Evolutionary conservation across 805 yeast species (phyloP).

Genomic region (Metschnikowia colocasiae): DNA sequence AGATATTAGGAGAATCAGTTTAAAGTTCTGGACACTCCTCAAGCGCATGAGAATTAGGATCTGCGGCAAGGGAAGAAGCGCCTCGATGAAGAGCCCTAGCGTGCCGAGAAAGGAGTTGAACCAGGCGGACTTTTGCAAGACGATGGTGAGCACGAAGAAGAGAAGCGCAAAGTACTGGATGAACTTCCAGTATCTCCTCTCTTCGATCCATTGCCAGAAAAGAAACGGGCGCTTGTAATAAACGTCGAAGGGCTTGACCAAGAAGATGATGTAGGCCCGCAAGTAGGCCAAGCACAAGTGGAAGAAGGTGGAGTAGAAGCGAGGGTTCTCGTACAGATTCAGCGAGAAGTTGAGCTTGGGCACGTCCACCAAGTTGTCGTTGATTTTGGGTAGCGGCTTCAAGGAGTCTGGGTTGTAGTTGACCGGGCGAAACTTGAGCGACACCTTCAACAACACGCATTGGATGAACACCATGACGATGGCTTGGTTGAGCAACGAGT

Average conservation of each 20-base stretch:
- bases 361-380: conserved; percentile 23
- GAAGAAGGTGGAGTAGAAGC: conserved; percentile 8
- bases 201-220: conserved; percentile 86
- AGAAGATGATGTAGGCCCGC: conserved; percentile 20
- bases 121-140: conserved; percentile 31
- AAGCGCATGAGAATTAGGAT: conserved; percentile 63
- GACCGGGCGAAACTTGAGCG: conserved; percentile 52
- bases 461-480: conserved; percentile 84
- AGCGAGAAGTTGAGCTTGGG: conserved; percentile 10
- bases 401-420: conserved; percentile 33
- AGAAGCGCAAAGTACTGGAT: conserved; percentile 42
- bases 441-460: conserved; percentile 55
- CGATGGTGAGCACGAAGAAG: conserved; percentile 39
- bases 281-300: conserved; percentile 11
- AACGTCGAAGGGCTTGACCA: conserved; percentile 65
- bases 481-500: conserved; percentile 74
- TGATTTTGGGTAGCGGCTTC: conserved; percentile 27
- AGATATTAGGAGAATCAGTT: conserved; percentile 65
- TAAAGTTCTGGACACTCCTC: conserved; percentile 73
- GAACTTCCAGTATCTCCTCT: conserved; percentile 59
- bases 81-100: conserved; percentile 66
- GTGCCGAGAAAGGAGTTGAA: conserved; percentile 56
- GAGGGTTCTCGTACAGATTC: conserved; percentile 11
- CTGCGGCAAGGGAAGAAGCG: conserved; percentile 73
- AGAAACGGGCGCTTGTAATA: conserved; percentile 57